Conservation (phyloP, 345 rosid genomes). For the Linum trigynum region DNA sequence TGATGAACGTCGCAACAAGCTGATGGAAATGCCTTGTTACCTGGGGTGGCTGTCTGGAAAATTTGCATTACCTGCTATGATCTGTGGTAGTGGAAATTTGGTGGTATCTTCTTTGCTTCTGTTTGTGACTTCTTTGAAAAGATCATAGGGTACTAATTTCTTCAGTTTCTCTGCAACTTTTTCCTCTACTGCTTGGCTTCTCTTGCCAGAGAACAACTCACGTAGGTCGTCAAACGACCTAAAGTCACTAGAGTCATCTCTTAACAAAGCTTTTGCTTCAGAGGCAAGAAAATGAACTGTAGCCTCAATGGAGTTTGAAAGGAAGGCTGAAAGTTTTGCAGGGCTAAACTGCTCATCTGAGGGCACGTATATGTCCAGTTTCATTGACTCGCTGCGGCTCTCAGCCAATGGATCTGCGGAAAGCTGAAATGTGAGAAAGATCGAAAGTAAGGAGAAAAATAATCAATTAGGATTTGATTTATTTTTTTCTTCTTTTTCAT, state of each 20-base stretch:
- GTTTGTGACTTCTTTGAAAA: conserved; percentile 16
- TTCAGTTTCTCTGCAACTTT: conserved; percentile 21
- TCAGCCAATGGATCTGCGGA: conserved; percentile 22
- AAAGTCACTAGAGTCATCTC: conserved; percentile 27
- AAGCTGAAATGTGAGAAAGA: not conserved
- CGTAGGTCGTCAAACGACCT: conserved; percentile 43
- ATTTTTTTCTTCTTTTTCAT: too few species aligned
- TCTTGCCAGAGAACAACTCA: conserved; percentile 28
- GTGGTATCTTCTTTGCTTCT: conserved; percentile 17
- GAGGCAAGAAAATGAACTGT: conserved; percentile 28
- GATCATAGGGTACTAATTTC: conserved; percentile 25
- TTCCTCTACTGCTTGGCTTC: conserved; percentile 17
- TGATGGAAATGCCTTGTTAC: not conserved
- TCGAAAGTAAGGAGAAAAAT: too few species aligned
- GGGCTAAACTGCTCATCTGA: conserved; percentile 52
- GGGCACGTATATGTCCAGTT: conserved; percentile 42
- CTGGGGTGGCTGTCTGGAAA: not conserved
- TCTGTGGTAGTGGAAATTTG: conserved; percentile 41
- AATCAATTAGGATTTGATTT: too few species aligned
- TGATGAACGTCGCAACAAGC: not conserved
- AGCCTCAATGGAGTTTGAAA: conserved; percentile 32
- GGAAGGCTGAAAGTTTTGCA: conserved; percentile 37
- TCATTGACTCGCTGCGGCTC: conserved; percentile 22
- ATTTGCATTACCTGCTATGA: conserved; percentile 34
- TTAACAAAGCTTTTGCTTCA: conserved; percentile 28